Base-by-base conservation (phyloP, 2,329 filamentous ascomycete genomes). In the Trichoderma sp. region DNA sequence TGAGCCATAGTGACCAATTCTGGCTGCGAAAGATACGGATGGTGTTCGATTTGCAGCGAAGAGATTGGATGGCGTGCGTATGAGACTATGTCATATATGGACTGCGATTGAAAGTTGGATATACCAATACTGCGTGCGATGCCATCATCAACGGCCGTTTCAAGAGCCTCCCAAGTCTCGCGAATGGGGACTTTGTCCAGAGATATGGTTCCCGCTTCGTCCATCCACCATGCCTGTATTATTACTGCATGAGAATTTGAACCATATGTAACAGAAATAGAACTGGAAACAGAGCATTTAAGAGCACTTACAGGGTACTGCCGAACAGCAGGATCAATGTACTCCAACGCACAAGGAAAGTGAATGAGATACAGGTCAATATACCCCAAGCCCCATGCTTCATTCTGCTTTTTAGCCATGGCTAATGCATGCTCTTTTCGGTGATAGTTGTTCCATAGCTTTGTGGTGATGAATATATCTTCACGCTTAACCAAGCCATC, bases 401-500 rank as follows among this genome's bases (percentile, higher is more conserved):
- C 85, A 69, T 93, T 88, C 80, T 93, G 90, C 76, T 89, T 89
- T 79, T 87, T 87, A 78, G 84, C 86, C 77, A 94, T 92, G 54
- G 87, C 87, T 77, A 89, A 86, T 64, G 93, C 92, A 73, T 87
- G 86, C 71, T 93, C 89, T 71, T 84, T 85, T 74, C 93, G 89
- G 83, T 96, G 92, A 86, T 94, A 95, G 75, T 89, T 89, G 83
- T 93, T 93, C 92, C 92, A 96, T 60, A 96, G 89, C 84, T 96
- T 97, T 78, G 90, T 92, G 70, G 93, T 91, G 76, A 97, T 87
- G 85, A 96, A 96, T 76, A 97, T 89, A 35, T 96, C 92, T 79
- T 91, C 88, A 68, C 92, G 79, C 60, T 89, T 88, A 12, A 92
- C 83, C 56, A 89, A 84, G 35, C 86, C 86, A 70, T 89, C 83